These are phyloP conservation scores for Baorangia bicolor DNA, from an alignment of 768 basidiomycete species.

Conservation along the genomic window DNA sequence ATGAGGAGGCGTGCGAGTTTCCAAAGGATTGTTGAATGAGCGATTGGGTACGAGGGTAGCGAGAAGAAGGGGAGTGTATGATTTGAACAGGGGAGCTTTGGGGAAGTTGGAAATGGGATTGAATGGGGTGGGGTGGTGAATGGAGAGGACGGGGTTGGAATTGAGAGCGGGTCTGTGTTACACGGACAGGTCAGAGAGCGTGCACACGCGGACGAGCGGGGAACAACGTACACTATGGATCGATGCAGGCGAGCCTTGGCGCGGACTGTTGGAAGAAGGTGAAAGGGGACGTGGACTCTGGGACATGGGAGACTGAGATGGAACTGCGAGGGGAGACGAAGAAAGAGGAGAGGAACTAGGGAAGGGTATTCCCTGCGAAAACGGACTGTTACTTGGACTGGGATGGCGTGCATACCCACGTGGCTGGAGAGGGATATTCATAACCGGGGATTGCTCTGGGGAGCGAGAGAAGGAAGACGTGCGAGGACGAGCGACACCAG, in stretches of 20 bases:
- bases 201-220: not conserved
- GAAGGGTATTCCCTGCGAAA: constrained; percentile 14
- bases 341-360: constrained; percentile 7
- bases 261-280: constrained; percentile 3
- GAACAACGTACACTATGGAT: constrained; percentile 11
- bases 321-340: constrained; percentile 11
- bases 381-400: constrained; percentile 6
- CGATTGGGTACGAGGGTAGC: constrained; percentile 15
- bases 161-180: constrained; percentile 2
- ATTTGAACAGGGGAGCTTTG: constrained; percentile 4
- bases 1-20: not conserved
- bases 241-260: constrained; percentile 11
- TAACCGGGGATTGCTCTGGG: constrained; percentile 14
- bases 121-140: constrained; percentile 4
- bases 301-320: not conserved
- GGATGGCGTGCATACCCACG: constrained; percentile 8
- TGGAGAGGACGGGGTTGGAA: not conserved
- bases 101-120: constrained; percentile 5
- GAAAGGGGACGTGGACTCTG: constrained; percentile 1
- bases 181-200: not conserved
- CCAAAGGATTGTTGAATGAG: constrained; percentile 17
- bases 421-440: not conserved
- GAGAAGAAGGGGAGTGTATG: constrained; percentile 3
- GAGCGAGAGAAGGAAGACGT: constrained; percentile 17
- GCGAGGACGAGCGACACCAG: not conserved